Base-by-base conservation (phyloP, 2,329 filamentous ascomycete genomes). In the Clonostachys solani region DNA sequence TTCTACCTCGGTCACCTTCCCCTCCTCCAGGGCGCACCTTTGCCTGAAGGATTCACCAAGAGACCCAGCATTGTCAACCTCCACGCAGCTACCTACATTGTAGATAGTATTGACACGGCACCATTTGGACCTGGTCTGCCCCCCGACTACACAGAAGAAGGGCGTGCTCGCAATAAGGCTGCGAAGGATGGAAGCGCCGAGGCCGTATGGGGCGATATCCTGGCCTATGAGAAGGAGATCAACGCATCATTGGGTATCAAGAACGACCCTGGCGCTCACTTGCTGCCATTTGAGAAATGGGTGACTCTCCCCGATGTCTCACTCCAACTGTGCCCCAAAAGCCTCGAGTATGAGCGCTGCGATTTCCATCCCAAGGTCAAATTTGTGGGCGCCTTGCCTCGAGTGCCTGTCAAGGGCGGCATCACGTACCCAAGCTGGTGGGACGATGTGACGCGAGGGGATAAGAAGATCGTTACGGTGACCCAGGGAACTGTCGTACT, bases 401-500 rank as follows among this genome's bases (percentile, higher is more conserved):
- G 60, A n/a, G 62, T 62, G 37, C 49, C 54, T 4, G 12, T 63
- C 46, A 55, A 61, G 34, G 42, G 55, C 0, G 54, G 56, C 36
- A 60, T 63, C 33, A 46, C 47, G 3, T 63, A 60, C 36, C 75
- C 76, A 1, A 29, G 54, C 7, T 80, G 72, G 69, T 80, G 72
- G 72, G 66, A 71, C 5, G 60, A 79, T 15, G 54, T 62, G 10
- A 56, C 52, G 18, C 51, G 41, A 42, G 56, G 53, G 1, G 51
- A 64, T 17, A 71, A 68, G 47, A 67, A 65, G 44, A 51, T 79
- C 19, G 58, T 79, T 6, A 61, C 68, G 17, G 72, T 78, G 6
- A 64, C 67, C 2, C 75, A 78, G 52, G 75, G 75, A 5, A 79
- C 75, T 4, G 52, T 73, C 4, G 65, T 62, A 9, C 52, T 54